These are phyloP conservation scores for Penicillium bialowiezense DNA, from an alignment of 495 filamentous ascomycete species.

Conservation along the genomic window DNA sequence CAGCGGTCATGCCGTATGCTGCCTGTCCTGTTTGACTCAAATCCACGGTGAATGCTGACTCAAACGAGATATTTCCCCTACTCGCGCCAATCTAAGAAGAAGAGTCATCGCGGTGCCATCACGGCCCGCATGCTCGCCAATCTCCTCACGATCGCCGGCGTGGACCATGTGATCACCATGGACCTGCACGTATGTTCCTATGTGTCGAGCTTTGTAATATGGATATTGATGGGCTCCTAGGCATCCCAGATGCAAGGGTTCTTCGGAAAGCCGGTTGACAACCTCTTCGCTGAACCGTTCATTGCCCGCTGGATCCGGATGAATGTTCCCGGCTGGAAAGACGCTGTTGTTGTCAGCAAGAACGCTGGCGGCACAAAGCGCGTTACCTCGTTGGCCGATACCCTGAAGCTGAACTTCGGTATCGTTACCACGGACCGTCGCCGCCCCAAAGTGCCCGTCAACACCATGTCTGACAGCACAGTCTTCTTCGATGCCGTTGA, in stretches of 20 bases:
- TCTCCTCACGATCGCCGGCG: constrained; percentile 84
- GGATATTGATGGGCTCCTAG: constrained; percentile 29
- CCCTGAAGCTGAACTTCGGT: constrained; percentile 93
- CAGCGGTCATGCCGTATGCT: constrained; percentile 84
- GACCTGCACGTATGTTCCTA: constrained; percentile 72
- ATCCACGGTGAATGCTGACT: constrained; percentile 43
- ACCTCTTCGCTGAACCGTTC: constrained; percentile 92
- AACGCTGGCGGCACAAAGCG: constrained; percentile 96
- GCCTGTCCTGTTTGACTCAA: constrained; percentile 33
- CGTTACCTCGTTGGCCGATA: constrained; percentile 95
- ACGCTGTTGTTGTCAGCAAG: constrained; percentile 95
- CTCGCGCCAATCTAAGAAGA: constrained; percentile 98
- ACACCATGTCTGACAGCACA: constrained; percentile 65
- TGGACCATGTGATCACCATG: constrained; percentile 96
- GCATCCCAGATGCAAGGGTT: constrained; percentile 98
- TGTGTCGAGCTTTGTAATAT: constrained; percentile 1
- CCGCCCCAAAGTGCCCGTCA: constrained; percentile 47
- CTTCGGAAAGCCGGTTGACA: constrained; percentile 97
- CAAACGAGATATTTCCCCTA: constrained; percentile 84
- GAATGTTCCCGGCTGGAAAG: constrained; percentile 82
- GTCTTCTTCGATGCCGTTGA: constrained; percentile 49
- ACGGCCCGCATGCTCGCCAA: constrained; percentile 97
- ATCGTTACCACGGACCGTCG: constrained; percentile 92
- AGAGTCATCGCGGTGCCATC: constrained; percentile 93
- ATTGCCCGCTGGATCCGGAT: constrained; percentile 93